Evolutionary conservation across 169 alveolate genomes (phyloP), one percentile per base, ranked within the genome.

Genomic region (Cryptosporidium ryanae): DNA sequence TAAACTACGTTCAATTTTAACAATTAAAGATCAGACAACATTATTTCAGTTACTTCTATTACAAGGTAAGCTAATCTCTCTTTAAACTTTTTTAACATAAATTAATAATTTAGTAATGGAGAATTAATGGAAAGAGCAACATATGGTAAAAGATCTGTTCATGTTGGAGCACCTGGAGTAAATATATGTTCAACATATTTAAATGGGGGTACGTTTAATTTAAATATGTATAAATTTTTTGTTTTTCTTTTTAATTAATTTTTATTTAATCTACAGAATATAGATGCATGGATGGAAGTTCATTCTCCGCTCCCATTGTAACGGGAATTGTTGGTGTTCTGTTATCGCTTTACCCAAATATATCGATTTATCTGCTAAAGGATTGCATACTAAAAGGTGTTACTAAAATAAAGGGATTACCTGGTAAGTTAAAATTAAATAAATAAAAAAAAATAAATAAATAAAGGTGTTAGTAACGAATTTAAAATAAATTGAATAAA

Each of bases 281-380:
- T 52, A 34, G 91, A 25, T 59, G 89, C 18, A 89, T 90, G 83
- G 84, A 82, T 21, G 94, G 94, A 3, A 91, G 93, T 44, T 84
- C 92, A 67, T 90, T 91, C 54, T 92, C 94, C 13, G 93, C 91
- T 32, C 94, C 94, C 1, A 64, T 90, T 55, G 92, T 91, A 59
- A 82, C 92, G 17, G 94, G 94, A 55, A 82, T 91, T 48, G 91
- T 90, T 7, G 94, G 92, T 2, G 82, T 90, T 23, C 49, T 92
- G 32, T 87, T 92, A 84, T 84, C 93, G 29, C 59, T 84, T 15
- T 81, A 64, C 61, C 94, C 93, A 17, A 76, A 84, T 27, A 82
- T 92, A 50, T 65, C 84, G 21, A 82, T 82, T 55, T 84, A 82
- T n/a, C 67, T 84, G 25, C 83, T 92, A 49, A 92, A 89, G 61